These are phyloP conservation scores for Talaromyces islandicus DNA, from an alignment of 2,329 filamentous ascomycete genomes.

Conservation along the genomic window DNA sequence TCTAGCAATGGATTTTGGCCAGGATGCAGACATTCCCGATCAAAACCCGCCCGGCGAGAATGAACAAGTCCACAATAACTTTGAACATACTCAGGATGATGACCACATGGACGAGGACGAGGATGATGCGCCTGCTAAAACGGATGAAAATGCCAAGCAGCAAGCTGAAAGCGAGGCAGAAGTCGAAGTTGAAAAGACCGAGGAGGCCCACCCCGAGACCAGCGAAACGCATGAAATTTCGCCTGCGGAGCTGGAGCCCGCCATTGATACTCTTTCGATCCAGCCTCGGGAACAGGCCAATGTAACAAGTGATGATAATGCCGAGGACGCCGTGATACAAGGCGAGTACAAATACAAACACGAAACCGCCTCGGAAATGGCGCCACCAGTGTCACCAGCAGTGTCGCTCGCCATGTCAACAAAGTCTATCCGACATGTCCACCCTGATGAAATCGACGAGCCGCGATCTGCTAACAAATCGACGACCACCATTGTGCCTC, in stretches of 20 bases:
- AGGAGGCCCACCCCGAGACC: neutral
- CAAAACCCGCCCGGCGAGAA: neutral
- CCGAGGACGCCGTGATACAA: neutral
- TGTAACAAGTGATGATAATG: neutral
- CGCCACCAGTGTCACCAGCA: neutral
- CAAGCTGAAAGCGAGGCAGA: neutral
- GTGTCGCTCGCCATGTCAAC: neutral
- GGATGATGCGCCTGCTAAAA: neutral
- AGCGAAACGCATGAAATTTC: neutral
- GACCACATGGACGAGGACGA: constrained; percentile 3
- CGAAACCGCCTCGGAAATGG: neutral
- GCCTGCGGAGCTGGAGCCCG: neutral
- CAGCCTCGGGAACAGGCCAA: neutral
- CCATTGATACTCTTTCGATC: neutral
- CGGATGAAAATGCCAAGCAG: neutral
- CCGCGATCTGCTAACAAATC: neutral
- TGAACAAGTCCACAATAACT: neutral
- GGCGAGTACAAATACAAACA: neutral
- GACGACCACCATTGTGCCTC: constrained; percentile 1
- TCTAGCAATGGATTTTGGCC: neutral
- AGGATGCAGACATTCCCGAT: neutral
- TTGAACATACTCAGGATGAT: neutral
- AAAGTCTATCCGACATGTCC: neutral
- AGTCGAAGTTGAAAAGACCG: neutral
- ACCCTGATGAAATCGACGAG: constrained; percentile 6